These are phyloP conservation scores for Microcera coccophila DNA, from an alignment of 2,329 filamentous ascomycete species.

Conservation along the genomic window DNA sequence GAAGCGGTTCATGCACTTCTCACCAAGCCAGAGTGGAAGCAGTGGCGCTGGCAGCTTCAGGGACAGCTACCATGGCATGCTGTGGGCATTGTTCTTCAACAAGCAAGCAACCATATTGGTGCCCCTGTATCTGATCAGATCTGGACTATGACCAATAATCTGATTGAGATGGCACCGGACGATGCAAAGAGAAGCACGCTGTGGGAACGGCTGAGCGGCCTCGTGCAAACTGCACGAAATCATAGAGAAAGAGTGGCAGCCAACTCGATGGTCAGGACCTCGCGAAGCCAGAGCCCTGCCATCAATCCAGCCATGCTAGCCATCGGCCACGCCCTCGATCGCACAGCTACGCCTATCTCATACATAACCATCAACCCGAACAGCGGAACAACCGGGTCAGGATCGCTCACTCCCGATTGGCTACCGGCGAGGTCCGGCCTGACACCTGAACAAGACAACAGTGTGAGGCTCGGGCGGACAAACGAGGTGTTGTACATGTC, in stretches of 20 bases:
- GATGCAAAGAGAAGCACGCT: conserved; percentile 8
- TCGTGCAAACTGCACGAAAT: conserved; percentile 8
- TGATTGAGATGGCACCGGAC: conserved; percentile 6
- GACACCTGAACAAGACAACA: no score
- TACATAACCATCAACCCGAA: no score
- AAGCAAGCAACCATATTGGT: conserved; percentile 20
- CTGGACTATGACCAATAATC: conserved; percentile 14
- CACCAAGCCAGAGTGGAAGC: conserved; percentile 18
- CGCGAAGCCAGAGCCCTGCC: no score
- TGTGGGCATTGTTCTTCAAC: conserved; percentile 21
- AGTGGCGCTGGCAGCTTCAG: conserved; percentile 30
- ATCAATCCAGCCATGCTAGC: no score
- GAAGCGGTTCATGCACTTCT: conserved; percentile 19
- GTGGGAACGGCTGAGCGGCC: conserved; percentile 16
- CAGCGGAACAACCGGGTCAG: no score
- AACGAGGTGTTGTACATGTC: no score
- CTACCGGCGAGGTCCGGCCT: no score
- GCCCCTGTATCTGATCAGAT: conserved; percentile 18
- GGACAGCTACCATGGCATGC: conserved; percentile 28
- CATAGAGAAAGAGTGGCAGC: conserved; percentile 8
- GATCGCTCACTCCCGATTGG: no score
- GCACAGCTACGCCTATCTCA: no score
- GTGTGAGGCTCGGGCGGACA: no score
- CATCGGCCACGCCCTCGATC: no score
- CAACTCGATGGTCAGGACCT: no score